A percentile compares a stretch with the other conserved stretches of the same genome.
These are phyloP conservation scores for Talaromyces wortmannii DNA, from an alignment of 495 filamentous ascomycete species.

Conservation along the genomic window DNA sequence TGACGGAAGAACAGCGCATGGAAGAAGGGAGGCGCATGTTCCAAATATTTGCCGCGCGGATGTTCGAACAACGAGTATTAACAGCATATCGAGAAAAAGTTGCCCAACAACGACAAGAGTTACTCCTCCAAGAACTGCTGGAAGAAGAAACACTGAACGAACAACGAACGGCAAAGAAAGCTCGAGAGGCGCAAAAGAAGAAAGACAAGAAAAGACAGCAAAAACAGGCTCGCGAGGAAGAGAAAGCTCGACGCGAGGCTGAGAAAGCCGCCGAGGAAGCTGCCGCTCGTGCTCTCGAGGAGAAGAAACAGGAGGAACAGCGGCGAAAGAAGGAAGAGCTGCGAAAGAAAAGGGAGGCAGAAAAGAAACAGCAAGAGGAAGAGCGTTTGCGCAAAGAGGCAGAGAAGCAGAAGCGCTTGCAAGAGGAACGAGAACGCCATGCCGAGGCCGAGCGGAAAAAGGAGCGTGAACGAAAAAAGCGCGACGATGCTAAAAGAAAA, in stretches of 20 bases:
- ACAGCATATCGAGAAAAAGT: constrained; percentile 98
- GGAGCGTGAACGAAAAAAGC: constrained; percentile 62
- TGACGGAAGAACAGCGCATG: constrained; percentile 98
- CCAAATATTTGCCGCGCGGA: constrained; percentile 97
- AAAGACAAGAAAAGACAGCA: constrained; percentile 85
- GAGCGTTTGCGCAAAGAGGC: constrained; percentile 73
- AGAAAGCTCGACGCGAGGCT: constrained; percentile 77
- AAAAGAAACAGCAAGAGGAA: constrained; percentile 83
- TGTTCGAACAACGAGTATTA: constrained; percentile 97
- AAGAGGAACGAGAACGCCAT: constrained; percentile 78
- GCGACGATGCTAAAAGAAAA: constrained; percentile 53
- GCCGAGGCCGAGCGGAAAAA: constrained; percentile 69
- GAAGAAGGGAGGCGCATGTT: constrained; percentile 98
- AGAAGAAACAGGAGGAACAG: constrained; percentile 75
- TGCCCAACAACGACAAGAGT: constrained; percentile 81
- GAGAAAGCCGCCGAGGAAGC: constrained; percentile 91
- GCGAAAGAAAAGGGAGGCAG: constrained; percentile 85
- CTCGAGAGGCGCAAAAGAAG: constrained; percentile 84
- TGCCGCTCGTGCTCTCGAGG: constrained; percentile 65
- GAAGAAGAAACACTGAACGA: constrained; percentile 70
- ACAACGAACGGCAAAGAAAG: constrained; percentile 85
- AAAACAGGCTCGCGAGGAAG: constrained; percentile 81
- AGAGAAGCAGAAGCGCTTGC: constrained; percentile 67
- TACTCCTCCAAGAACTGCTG: constrained; percentile 84
- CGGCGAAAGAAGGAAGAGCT: constrained; percentile 78